Evolutionary conservation across 2,329 filamentous ascomycete genomes (phyloP).

Genomic region (Malbranchea zuffiana): DNA sequence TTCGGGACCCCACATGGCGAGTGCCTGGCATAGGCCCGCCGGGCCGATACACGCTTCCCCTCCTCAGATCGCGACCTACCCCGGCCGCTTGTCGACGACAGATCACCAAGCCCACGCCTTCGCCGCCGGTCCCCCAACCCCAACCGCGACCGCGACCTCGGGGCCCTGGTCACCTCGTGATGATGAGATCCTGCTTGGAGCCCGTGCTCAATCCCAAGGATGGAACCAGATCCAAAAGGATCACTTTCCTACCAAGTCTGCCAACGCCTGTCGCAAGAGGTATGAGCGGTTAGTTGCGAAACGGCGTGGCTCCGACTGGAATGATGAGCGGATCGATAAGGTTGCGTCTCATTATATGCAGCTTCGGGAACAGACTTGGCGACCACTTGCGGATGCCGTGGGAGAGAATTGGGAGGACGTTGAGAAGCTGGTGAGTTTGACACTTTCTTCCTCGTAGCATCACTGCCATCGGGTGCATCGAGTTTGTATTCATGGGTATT

Average conservation of each 20-base stretch:
- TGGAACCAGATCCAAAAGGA: slow-evolving; percentile 70
- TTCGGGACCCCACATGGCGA: slow-evolving; percentile 10
- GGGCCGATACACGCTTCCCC: slow-evolving; percentile 6
- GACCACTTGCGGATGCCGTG: slow-evolving; percentile 52
- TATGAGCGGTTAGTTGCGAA: slow-evolving; percentile 76
- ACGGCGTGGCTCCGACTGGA: slow-evolving; percentile 62
- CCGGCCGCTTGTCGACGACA: slow-evolving; percentile 1
- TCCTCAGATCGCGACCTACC: slow-evolving; percentile 13
- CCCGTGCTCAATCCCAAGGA: slow-evolving; percentile 64
- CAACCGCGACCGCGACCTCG: slow-evolving; percentile 12
- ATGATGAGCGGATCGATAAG: slow-evolving; percentile 60
- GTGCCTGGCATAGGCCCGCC: slow-evolving; percentile 2
- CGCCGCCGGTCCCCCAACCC: slow-evolving; percentile 8
- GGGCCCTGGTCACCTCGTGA: slow-evolving; percentile 64
- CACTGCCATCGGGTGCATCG: background rate
- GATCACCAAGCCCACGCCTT: slow-evolving; percentile 3
- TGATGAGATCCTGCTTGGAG: slow-evolving; percentile 60
- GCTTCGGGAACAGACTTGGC: slow-evolving; percentile 73
- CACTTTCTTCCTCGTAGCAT: background rate
- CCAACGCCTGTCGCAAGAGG: slow-evolving; percentile 80
- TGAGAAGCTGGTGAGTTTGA: slow-evolving; percentile 65
- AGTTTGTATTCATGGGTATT: too few species aligned
- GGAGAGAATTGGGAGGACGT: slow-evolving; percentile 53
- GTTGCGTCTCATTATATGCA: slow-evolving; percentile 70
- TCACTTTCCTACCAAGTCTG: slow-evolving; percentile 64